A percentile compares a stretch with the other conserved stretches of the same genome.
These are phyloP conservation scores for Penicillium crystallinum DNA, from an alignment of 495 filamentous ascomycete genomes.

Conservation along the genomic window DNA sequence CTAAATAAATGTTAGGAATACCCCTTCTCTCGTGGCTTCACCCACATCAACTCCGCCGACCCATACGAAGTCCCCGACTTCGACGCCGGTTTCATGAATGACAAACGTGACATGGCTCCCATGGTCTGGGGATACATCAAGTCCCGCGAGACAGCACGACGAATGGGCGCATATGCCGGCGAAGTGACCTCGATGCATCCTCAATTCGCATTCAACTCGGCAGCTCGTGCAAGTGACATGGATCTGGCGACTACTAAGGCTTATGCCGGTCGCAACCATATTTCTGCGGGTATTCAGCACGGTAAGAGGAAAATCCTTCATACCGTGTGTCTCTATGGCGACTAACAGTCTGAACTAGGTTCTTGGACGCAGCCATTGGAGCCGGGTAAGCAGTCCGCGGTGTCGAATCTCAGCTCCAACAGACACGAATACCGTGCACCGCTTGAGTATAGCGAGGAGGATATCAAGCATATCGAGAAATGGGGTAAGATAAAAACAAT, in stretches of 20 bases:
- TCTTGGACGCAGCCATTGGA: constrained; percentile 43
- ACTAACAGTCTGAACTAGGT: constrained; percentile 14
- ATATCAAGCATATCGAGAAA: constrained; percentile 67
- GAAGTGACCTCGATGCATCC: constrained; percentile 64
- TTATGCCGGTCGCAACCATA: constrained; percentile 68
- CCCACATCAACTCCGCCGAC: constrained; percentile 64
- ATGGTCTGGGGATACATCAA: constrained; percentile 88
- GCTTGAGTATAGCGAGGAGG: constrained; percentile 60
- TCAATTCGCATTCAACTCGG: constrained; percentile 61
- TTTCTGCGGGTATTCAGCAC: constrained; percentile 65
- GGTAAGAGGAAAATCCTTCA: constrained; percentile 20
- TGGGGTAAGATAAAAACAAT: constrained; percentile 51
- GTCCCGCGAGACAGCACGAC: constrained; percentile 72
- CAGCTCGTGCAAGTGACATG: constrained; percentile 65
- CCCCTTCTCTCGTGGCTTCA: constrained; percentile 71
- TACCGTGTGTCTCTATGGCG: neutral
- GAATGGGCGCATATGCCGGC: constrained; percentile 74
- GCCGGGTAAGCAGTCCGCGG: constrained; percentile 42
- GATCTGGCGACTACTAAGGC: constrained; percentile 67
- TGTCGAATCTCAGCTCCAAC: constrained; percentile 46
- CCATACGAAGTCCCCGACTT: constrained; percentile 74
- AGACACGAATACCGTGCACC: constrained; percentile 53
- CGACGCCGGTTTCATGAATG: constrained; percentile 82
- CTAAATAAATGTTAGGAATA: constrained; percentile 45
- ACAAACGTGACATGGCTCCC: constrained; percentile 75